Percentiles rank a stretch among this genome's conserved stretches.
Conservation (phyloP, 192 early-diverging fungal genomes). For the Gryganskiella cystojenkinii region DNA sequence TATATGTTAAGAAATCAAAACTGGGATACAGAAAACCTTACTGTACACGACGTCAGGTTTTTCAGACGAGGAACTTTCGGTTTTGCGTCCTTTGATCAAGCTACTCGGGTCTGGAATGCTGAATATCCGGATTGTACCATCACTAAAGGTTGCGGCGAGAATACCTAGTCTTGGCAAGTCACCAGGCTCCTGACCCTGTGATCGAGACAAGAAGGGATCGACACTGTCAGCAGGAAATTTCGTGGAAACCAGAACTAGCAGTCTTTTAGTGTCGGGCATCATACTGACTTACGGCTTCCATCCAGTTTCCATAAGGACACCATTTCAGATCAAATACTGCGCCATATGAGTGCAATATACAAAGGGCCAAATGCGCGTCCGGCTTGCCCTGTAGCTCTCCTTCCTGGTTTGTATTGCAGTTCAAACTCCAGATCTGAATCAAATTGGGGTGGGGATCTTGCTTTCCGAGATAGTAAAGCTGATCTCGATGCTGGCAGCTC, state of each 20-base stretch:
- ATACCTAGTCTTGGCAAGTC: conserved; percentile 24
- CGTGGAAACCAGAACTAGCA: too few species aligned
- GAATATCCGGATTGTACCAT: conserved; percentile 42
- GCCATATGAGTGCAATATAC: conserved; percentile 39
- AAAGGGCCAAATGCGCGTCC: conserved; percentile 12
- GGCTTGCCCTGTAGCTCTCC: conserved; percentile 22
- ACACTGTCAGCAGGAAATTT: background rate
- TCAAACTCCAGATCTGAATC: conserved; percentile 44
- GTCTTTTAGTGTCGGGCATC: background rate
- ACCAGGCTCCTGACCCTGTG: background rate
- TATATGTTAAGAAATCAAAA: background rate
- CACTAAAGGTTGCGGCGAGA: conserved; percentile 24
- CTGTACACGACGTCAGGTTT: conserved; percentile 24
- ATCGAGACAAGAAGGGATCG: background rate
- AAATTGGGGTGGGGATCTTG: conserved; percentile 45
- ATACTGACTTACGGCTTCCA: conserved; percentile 26
- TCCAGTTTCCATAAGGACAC: conserved; percentile 36
- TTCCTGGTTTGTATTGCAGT: conserved; percentile 23
- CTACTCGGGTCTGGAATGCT: conserved; percentile 27
- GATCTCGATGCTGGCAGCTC: conserved; percentile 36
- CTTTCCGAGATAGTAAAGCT: conserved; percentile 41
- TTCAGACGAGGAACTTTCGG: background rate
- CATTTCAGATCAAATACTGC: conserved; percentile 47
- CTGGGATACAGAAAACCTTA: background rate
- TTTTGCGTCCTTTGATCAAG: background rate